Base-by-base conservation (phyloP, 176 grass and related monocot genomes). In the Stipa capillata region DNA sequence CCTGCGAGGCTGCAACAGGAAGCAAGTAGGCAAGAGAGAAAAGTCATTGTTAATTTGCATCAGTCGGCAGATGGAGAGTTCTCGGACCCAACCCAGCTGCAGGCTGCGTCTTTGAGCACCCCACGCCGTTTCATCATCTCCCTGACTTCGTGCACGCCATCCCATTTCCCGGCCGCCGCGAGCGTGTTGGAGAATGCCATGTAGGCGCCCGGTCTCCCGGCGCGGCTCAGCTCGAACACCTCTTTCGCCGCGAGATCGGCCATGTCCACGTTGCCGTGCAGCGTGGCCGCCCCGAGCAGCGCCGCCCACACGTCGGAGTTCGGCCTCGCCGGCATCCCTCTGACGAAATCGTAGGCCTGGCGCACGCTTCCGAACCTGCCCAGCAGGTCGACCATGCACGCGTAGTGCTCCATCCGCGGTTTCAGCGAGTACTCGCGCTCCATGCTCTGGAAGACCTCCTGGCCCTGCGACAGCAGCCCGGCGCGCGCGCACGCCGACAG, bases 141-240 rank as follows among this genome's bases (percentile, higher is more conserved):
- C 21, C 90, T 79, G 51, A 92, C 87, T 21, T 72, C 23, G 52
- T 45, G 73, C 27, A 88, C 93, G 8, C 85, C 70, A 24, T 92
- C 84, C 93, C 93, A 97, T 69, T 92, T 82, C 18, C 85, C 87
- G 1, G 82, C 85, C 12, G 85, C 87, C 0, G 90, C 93, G n/a
- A 97, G 88, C 64, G 81, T 88, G 84, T 97, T 92, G 7, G 90
- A 97, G 73, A 97, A 85, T 15, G 90, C 90, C 85, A 90, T 88
- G 71, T 97, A 92, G 34, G 90, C 82, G 5, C 90, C 93, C 3
- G 93, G 81, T 3, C 87, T 92, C 20, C 81, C 63, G 34, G 82
- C 36, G 49, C 35, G 78, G 65, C 76, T 90, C 60, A 92, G 79
- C 79, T 89, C 48, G 4, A 93, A 86, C 21, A 93, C 87, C 72